phyloP scores from a whole-genome alignment of 2,329 filamentous ascomycete species.

The Tolypocladium album region DNA sequence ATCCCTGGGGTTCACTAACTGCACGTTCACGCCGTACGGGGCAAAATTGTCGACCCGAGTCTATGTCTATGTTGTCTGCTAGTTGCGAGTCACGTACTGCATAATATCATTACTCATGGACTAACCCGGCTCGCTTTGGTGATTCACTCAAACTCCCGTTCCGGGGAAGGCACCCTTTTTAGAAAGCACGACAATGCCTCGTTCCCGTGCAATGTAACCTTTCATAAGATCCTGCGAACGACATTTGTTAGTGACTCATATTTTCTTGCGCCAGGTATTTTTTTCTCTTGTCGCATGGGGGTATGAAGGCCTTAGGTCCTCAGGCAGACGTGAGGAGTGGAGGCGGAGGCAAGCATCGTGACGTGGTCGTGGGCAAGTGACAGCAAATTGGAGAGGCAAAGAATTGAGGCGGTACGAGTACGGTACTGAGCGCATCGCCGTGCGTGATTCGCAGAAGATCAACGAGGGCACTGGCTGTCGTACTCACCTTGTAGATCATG shows the following conservation, averaged over 20 bases:
- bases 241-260: slow-evolving; percentile 21
- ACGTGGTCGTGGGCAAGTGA: not conserved
- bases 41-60: not conserved
- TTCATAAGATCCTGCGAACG: slow-evolving; percentile 77
- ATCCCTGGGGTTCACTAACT: not conserved
- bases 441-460: not conserved
- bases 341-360: not conserved
- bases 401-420: not conserved
- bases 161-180: slow-evolving; percentile 91
- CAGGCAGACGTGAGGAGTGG: not conserved
- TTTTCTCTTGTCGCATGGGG: not conserved
- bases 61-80: not conserved
- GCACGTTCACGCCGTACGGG: not conserved
- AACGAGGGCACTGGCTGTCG: not conserved
- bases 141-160: slow-evolving; percentile 52
- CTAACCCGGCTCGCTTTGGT: not conserved
- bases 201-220: slow-evolving; percentile 89
- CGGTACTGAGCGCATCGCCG: not conserved
- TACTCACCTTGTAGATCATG: slow-evolving; percentile 88
- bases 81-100: not conserved
- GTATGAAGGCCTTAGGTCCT: not conserved
- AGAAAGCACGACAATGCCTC: slow-evolving; percentile 82
- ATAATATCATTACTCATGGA: not conserved
- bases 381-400: not conserved
- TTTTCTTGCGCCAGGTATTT: not conserved